Evolutionary conservation across 768 basidiomycete genomes (phyloP).

Genomic region (Obba rivulosa): DNA sequence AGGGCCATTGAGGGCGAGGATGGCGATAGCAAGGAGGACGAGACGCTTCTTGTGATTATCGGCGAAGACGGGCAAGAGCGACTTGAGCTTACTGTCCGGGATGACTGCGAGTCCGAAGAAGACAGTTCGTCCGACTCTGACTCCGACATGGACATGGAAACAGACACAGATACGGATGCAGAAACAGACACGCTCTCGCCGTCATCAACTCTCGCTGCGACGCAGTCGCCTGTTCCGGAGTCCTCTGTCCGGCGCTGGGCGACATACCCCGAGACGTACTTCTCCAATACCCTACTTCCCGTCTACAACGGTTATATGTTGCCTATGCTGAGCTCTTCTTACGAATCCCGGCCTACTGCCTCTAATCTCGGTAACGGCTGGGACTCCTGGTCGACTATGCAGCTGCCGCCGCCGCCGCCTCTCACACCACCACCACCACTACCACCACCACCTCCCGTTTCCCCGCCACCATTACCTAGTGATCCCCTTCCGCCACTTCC

Average conservation of each 20-base stretch:
- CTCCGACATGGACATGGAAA: not conserved
- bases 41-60: conserved; percentile 4
- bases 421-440: conserved; percentile 29
- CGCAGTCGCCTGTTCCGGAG: not conserved
- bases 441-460: conserved; percentile 13
- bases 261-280: conserved; percentile 51
- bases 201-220: not conserved
- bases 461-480: conserved; percentile 5
- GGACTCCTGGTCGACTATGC: conserved; percentile 1
- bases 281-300: conserved; percentile 51
- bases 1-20: conserved; percentile 38
- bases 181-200: not conserved
- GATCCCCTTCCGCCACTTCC: conserved; percentile 5
- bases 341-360: conserved; percentile 4
- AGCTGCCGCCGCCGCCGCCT: conserved; percentile 11
- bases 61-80: conserved; percentile 12
- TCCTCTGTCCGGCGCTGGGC: conserved; percentile 49
- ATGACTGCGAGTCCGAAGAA: too few relatives aligned
- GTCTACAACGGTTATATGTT: conserved; percentile 40
- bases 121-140: too few relatives aligned
- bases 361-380: too few relatives aligned
- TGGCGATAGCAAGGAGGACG: conserved; percentile 11
- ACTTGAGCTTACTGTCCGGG: conserved; percentile 1
- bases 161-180: not conserved
- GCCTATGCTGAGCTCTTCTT: conserved; percentile 13